phyloP scores from a whole-genome alignment of 345 rosid species.

The Syzygium aqueum region DNA sequence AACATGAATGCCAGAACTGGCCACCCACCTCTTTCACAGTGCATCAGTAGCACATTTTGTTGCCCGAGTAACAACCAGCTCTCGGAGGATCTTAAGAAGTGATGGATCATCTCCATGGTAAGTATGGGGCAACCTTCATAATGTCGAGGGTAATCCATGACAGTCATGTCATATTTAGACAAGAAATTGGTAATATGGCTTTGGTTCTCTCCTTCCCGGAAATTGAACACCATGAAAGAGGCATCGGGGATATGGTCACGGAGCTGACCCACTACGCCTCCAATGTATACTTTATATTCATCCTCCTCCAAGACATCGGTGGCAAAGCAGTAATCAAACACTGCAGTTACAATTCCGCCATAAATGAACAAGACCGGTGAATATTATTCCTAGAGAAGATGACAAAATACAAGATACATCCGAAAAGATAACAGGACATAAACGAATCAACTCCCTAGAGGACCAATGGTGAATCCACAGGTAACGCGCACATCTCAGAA shows the following conservation, averaged over 20 bases:
- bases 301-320: slow-evolving; percentile 56
- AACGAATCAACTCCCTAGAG: not conserved
- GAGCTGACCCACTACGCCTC: slow-evolving; percentile 63
- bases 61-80: slow-evolving; percentile 93
- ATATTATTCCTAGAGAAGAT: not conserved
- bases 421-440: not conserved
- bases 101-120: slow-evolving; percentile 80
- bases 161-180: slow-evolving; percentile 68
- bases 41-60: slow-evolving; percentile 73
- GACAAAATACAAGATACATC: not conserved
- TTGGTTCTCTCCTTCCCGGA: slow-evolving; percentile 56
- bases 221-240: slow-evolving; percentile 79
- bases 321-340: slow-evolving; percentile 87
- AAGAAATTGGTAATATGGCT: slow-evolving; percentile 54
- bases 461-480: not conserved
- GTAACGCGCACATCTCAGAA: not conserved
- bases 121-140: slow-evolving; percentile 87
- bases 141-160: slow-evolving; percentile 96
- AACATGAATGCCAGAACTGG: slow-evolving; percentile 82
- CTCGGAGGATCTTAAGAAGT: slow-evolving; percentile 83
- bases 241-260: slow-evolving; percentile 72
- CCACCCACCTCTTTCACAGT: slow-evolving; percentile 90
- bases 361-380: not conserved
- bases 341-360: slow-evolving; percentile 19
- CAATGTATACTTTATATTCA: slow-evolving; percentile 51